Conservation (phyloP, 371 early-diverging fungal species). For the Mucor lusitanicus region DNA sequence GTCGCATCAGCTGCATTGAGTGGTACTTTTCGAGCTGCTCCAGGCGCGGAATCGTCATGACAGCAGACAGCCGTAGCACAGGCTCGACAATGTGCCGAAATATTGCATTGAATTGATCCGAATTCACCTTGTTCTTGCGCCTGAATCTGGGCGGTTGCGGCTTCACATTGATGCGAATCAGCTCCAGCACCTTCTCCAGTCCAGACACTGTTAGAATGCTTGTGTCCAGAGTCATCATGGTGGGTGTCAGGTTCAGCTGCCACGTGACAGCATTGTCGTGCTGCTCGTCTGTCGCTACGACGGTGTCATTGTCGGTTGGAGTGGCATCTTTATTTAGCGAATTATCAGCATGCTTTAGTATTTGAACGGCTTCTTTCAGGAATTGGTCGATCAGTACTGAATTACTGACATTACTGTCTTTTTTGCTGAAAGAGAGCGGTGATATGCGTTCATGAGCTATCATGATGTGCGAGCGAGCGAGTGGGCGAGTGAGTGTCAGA, state of each 20-base stretch:
- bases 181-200: slow-evolving; percentile 46
- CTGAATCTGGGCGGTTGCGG: slow-evolving; percentile 29
- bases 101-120: slow-evolving; percentile 14
- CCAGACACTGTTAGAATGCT: slow-evolving; percentile 49
- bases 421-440: slow-evolving; percentile 20
- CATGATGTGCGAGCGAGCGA: neutral
- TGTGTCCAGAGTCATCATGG: slow-evolving; percentile 49
- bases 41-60: slow-evolving; percentile 7
- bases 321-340: neutral
- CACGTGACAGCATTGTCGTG: slow-evolving; percentile 33
- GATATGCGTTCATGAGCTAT: slow-evolving; percentile 14
- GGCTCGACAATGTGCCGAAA: slow-evolving; percentile 29
- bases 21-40: slow-evolving; percentile 34
- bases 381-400: slow-evolving; percentile 22
- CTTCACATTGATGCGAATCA: slow-evolving; percentile 43
- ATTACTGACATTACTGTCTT: slow-evolving; percentile 9
- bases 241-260: slow-evolving; percentile 44
- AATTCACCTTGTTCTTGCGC: slow-evolving; percentile 8
- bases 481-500: too few species aligned
- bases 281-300: slow-evolving; percentile 12
- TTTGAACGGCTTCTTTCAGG: slow-evolving; percentile 24
- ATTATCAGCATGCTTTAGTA: slow-evolving; percentile 21
- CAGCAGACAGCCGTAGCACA: slow-evolving; percentile 20
- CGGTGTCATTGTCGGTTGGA: slow-evolving; percentile 8
- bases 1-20: slow-evolving; percentile 40